A percentile compares a stretch with the other conserved stretches of the same genome.
phyloP scores from a whole-genome alignment of 2,329 filamentous ascomycete species.

The Botrytis medusae region DNA sequence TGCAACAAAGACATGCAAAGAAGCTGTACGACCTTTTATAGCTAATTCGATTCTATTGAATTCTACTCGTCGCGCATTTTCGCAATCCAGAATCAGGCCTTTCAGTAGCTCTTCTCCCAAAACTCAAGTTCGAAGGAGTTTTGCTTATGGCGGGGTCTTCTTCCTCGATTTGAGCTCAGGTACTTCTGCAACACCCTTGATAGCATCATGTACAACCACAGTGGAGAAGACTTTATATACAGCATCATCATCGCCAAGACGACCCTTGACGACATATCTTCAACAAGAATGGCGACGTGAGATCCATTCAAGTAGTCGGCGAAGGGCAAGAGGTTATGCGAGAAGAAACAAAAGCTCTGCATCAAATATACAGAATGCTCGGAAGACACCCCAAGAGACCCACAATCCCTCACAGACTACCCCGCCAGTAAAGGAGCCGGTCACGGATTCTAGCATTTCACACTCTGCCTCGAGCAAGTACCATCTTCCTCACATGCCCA shows the following conservation, averaged over 20 bases:
- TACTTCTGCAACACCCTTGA: slow-evolving; percentile 40
- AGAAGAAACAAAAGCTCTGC: slow-evolving; percentile 39
- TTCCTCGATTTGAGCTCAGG: slow-evolving; percentile 48
- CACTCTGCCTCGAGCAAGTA: slow-evolving; percentile 49
- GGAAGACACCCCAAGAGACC: slow-evolving; percentile 30
- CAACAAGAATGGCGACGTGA: slow-evolving; percentile 36
- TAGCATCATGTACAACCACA: slow-evolving; percentile 29
- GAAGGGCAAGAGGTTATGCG: slow-evolving; percentile 30
- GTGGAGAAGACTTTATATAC: slow-evolving; percentile 33
- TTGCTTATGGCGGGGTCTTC: slow-evolving; percentile 55
- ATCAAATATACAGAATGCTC: slow-evolving; percentile 32
- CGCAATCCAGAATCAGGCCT: slow-evolving; percentile 26
- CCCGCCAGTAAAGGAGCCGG: slow-evolving; percentile 26
- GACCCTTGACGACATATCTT: slow-evolving; percentile 24
- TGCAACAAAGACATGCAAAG: slow-evolving; percentile 27
- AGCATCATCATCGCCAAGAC: slow-evolving; percentile 23
- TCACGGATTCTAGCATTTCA: neutral
- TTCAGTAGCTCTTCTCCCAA: slow-evolving; percentile 43
- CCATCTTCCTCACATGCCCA: slow-evolving; percentile 57
- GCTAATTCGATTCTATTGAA: slow-evolving; percentile 24
- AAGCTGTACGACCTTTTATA: slow-evolving; percentile 23
- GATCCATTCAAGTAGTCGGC: slow-evolving; percentile 36
- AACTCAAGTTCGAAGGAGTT: slow-evolving; percentile 46
- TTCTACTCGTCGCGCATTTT: slow-evolving; percentile 28
- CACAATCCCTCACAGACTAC: slow-evolving; percentile 26